Conservation (phyloP, 2,329 filamentous ascomycete species). For the Fusarium dimerum region DNA sequence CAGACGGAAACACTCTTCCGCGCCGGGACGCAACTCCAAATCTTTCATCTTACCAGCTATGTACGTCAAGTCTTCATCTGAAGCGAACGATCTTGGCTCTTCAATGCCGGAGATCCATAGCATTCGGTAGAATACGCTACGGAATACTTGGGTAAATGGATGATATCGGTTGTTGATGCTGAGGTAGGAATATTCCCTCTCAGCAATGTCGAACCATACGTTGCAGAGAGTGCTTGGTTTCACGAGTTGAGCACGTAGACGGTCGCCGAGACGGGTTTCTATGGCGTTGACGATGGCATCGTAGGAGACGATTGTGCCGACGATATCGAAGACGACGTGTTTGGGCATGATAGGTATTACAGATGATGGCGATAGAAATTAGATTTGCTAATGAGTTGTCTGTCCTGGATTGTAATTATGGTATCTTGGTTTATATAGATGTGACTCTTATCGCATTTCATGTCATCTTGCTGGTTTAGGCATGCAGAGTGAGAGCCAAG, state of each 20-base stretch:
- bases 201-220: conserved; percentile 47
- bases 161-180: conserved; percentile 45
- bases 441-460: too few species aligned
- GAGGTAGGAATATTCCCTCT: conserved; percentile 52
- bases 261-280: conserved; percentile 41
- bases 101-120: conserved; percentile 45
- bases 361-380: too few species aligned
- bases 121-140: conserved; percentile 49
- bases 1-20: conserved; percentile 42
- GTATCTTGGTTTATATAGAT: too few species aligned
- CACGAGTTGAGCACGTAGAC: conserved; percentile 40
- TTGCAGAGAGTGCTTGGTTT: conserved; percentile 45
- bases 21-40: conserved; percentile 40
- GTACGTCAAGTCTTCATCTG: conserved; percentile 42
- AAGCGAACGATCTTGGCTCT: conserved; percentile 43
- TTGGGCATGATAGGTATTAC: conserved; percentile 16
- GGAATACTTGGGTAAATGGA: conserved; percentile 44
- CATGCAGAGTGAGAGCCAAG: too few species aligned
- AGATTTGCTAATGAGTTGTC: too few species aligned
- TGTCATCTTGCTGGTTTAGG: too few species aligned
- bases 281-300: conserved; percentile 44
- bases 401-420: too few species aligned
- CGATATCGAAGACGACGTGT: conserved; percentile 53
- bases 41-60: conserved; percentile 16
- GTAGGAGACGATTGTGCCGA: conserved; percentile 52